Base-by-base conservation (phyloP, 495 filamentous ascomycete species). In the Corynascus novoguineensis region DNA sequence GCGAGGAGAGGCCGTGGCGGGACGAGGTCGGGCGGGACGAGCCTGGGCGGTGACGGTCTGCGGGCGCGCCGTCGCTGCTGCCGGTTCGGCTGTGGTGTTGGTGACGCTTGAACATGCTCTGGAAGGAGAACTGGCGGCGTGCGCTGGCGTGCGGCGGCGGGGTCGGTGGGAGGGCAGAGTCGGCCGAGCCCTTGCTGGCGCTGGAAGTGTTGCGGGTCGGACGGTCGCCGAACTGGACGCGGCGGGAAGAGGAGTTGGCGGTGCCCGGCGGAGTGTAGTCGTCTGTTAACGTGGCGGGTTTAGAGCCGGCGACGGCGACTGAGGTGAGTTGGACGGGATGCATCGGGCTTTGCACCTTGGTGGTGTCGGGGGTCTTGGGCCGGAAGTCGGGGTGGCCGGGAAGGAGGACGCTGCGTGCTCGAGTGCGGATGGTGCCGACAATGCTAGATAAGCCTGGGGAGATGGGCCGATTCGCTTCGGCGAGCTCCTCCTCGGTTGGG, bases 81-180 rank as follows among this genome's bases (percentile, higher is more conserved):
- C 53, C 64, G 59, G 63, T 41, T 61, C 69, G 71, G 63, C 73
- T 41, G 64, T 65, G 76, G 64, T 75, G 75, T 41, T 75, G 75
- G 46, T 73, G 67, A 34, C 72, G 68, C 57, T 76, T 74, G 70
- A 96, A 89, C 47, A 93, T 82, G 58, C 84, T 86, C 63, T 92
- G 86, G 78, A 97, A 97, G 27, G 86, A 91, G 74, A 97, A 97
- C 68, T 97, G 90, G 34, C 93, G 84, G 62, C 70, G 73, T n/a
- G 76, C 75, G 42, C 74, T 75, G 42, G 68, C 77, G 72, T 76
- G 82, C 52, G 76, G 74, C 35, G 83, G 78, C 29, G 82, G 78
- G 17, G 73, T 73, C 11, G 79, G 74, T 14, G 67, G 71, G 2
- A 0, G 63, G 50, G 50, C 68, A 15, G 32, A 51, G 62, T 68